These are phyloP conservation scores for Hypoxylon sp. DNA, from an alignment of 2,329 filamentous ascomycete species.

Conservation along the genomic window DNA sequence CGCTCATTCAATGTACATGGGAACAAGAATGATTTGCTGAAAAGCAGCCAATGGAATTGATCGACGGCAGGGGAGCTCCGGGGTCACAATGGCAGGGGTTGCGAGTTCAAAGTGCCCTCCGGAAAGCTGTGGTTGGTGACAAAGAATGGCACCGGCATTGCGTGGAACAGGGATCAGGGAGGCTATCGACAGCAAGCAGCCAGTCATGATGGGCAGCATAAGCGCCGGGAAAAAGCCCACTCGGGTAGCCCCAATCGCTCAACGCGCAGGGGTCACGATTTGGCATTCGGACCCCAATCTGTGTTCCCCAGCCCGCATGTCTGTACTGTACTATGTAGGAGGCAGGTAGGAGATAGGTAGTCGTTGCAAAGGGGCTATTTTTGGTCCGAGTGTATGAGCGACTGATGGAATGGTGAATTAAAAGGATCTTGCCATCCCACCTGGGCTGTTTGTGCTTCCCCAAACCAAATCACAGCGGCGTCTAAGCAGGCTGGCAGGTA, in stretches of 20 bases:
- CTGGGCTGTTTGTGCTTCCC: constrained; percentile 11
- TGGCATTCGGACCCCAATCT: constrained; percentile 28
- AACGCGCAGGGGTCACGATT: constrained; percentile 9
- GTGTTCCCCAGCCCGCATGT: not conserved
- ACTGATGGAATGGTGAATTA: constrained; percentile 1
- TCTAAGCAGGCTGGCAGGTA: constrained; percentile 1
- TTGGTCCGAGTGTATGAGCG: constrained; percentile 11
- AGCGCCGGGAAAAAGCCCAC: constrained; percentile 41
- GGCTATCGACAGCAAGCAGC: constrained; percentile 24
- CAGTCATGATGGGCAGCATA: constrained; percentile 35
- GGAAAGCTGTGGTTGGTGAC: constrained; percentile 39
- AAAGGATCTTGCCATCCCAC: constrained; percentile 14
- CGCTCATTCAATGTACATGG: constrained; percentile 48
- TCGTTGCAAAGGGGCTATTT: constrained; percentile 31
- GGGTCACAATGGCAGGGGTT: constrained; percentile 39
- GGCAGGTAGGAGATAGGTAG: not conserved
- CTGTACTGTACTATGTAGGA: not conserved
- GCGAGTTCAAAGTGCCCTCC: constrained; percentile 24
- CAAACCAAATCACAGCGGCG: constrained; percentile 12
- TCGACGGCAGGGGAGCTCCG: constrained; percentile 33
- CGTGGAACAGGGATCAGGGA: constrained; percentile 35
- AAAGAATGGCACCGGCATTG: constrained; percentile 31
- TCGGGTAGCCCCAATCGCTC: constrained; percentile 26
- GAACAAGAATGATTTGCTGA: constrained; percentile 50
- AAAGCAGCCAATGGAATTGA: constrained; percentile 49